A percentile compares a stretch with the other conserved stretches of the same genome.
Conservation (phyloP, 495 filamentous ascomycete genomes). For the Annulohypoxylon bovei region DNA sequence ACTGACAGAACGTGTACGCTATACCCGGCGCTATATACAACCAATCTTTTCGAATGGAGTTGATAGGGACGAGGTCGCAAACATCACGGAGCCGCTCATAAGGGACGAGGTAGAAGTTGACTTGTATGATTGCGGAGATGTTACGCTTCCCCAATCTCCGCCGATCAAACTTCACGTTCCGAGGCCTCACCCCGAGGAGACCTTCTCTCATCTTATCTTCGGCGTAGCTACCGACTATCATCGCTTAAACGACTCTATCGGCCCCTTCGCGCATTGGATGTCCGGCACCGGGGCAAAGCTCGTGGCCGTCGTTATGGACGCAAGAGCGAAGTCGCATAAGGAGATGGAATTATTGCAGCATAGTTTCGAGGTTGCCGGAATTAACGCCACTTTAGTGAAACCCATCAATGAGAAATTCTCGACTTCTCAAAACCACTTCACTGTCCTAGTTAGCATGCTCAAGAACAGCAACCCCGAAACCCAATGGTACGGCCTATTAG, state of each 20-base stretch:
- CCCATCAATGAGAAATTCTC: constrained; percentile 58
- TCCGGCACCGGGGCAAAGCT: constrained; percentile 64
- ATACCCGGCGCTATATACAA: constrained; percentile 52
- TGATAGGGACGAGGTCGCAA: constrained; percentile 46
- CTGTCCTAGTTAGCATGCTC: constrained; percentile 66
- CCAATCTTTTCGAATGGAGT: constrained; percentile 32
- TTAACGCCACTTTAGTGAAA: constrained; percentile 63
- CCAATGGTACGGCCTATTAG: constrained; percentile 71
- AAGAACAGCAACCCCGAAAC: constrained; percentile 63
- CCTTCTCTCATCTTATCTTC: constrained; percentile 54
- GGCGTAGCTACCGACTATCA: constrained; percentile 68
- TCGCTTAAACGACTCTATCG: constrained; percentile 65
- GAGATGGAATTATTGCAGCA: constrained; percentile 43
- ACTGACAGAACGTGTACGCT: constrained; percentile 51
- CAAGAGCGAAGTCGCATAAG: constrained; percentile 41
- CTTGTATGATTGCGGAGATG: constrained; percentile 42
- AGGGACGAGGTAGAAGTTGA: constrained; percentile 44
- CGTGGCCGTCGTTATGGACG: constrained; percentile 64
- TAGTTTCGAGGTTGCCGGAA: constrained; percentile 49
- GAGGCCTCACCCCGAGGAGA: constrained; percentile 40
- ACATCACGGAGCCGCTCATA: constrained; percentile 48
- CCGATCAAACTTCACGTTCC: constrained; percentile 49
- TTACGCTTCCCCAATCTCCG: constrained; percentile 39
- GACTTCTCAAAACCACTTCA: constrained; percentile 71
- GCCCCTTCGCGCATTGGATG: constrained; percentile 70